These are phyloP conservation scores for Yarrowia phangngaensis DNA, from an alignment of 805 yeast species.

Conservation along the genomic window DNA sequence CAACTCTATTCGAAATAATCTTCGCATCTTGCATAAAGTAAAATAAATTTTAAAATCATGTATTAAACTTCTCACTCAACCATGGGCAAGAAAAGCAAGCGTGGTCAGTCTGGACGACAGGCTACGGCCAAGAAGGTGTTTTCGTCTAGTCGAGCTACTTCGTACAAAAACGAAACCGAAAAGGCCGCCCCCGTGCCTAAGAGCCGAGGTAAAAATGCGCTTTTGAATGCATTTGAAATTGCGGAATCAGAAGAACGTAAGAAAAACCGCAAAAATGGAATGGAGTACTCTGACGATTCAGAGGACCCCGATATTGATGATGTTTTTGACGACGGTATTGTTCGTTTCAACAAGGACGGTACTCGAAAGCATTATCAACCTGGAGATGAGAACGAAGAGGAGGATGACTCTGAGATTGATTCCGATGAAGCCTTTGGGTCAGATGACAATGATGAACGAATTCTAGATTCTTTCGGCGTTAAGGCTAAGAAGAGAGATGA, in stretches of 20 bases:
- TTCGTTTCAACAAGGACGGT: slow-evolving; percentile 25
- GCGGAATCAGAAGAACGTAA: slow-evolving; percentile 21
- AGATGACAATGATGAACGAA: slow-evolving; percentile 57
- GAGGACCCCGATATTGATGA: slow-evolving; percentile 24
- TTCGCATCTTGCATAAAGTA: slow-evolving; percentile 14
- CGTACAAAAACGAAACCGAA: slow-evolving; percentile 18
- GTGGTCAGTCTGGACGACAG: slow-evolving; percentile 7
- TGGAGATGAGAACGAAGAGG: slow-evolving; percentile 6
- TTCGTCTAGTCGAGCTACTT: slow-evolving; percentile 13
- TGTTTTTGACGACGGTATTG: slow-evolving; percentile 17
- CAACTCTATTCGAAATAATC: too few relatives aligned
- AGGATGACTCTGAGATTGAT: slow-evolving; percentile 51
- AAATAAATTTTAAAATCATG: slow-evolving; percentile 2
- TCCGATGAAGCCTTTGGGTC: slow-evolving; percentile 89
- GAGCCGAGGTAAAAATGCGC: slow-evolving; percentile 19
- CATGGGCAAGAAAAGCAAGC: slow-evolving; percentile 21
- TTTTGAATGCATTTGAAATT: slow-evolving; percentile 13
- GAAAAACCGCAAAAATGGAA: slow-evolving; percentile 4
- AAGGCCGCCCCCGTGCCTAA: slow-evolving; percentile 5
- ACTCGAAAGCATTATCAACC: slow-evolving; percentile 9
- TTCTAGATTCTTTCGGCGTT: slow-evolving; percentile 34
- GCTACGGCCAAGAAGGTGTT: slow-evolving; percentile 14
- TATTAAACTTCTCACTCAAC: background rate
- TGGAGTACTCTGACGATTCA: slow-evolving; percentile 15
- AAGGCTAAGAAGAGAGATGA: slow-evolving; percentile 45